Base-by-base conservation (phyloP, 2,329 filamentous ascomycete genomes). In the Dothideomycetes sp. region DNA sequence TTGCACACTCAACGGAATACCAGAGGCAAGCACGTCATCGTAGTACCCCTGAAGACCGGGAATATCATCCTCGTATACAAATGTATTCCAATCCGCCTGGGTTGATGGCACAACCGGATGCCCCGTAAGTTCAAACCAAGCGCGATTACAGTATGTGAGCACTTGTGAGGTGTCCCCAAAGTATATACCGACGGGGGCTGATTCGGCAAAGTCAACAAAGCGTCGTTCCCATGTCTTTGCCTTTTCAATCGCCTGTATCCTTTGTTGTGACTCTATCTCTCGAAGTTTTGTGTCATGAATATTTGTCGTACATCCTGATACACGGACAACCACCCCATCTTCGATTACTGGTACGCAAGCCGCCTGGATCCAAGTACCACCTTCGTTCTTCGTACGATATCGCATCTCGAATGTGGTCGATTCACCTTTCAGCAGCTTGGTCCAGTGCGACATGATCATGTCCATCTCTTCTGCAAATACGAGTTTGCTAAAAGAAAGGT, bases 111-210 rank as follows among this genome's bases (percentile, higher is more conserved):
- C 63, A 17, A 61, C 52, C 0, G 52, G 50, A 27, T 65, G 61
- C 0, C 65, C 65, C 0, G 64, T 69, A 61, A 71, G 64, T 23
- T 68, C 64, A 40, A 64, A 71, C 45, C 65, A 71, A 4, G 62
- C 61, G 3, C 68, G 64, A 24, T 71, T 71, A 40, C 4, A 71
- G 24, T 37, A 38, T 27, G 30, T 31, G 10, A 38, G 10, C 23
- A 19, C 19, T 17, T 43, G 37, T 33, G 32, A 23, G n/a, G 17
- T 17, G 11, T 48, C 31, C 7, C 51, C 47, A 35, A 41, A 55
- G 50, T 25, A 62, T 42, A 48, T 61, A 43, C 28, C 54, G 47
- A 66, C 12, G 56, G 53, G 15, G 51, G 59, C 37, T 61, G 67
- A 8, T 59, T 48, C 46, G 4, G 46, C 45, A 32, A 54, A 54